A percentile compares a stretch with the other conserved stretches of the same genome.
phyloP scores from a whole-genome alignment of 495 filamentous ascomycete genomes.

The Penicillium lagena region DNA sequence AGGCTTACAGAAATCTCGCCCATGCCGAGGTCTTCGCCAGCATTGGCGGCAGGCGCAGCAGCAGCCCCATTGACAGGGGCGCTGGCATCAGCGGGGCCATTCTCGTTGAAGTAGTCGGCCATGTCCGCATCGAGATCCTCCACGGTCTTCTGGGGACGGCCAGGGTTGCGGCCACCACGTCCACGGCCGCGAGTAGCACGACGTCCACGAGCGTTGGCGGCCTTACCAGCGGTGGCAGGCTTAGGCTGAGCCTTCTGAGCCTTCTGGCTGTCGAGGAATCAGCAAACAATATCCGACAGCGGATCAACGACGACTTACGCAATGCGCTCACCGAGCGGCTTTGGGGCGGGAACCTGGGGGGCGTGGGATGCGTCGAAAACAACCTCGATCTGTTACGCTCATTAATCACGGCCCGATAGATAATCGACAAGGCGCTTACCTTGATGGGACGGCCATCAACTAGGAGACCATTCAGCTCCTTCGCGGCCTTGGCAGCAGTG shows the following conservation, averaged over 20 bases:
- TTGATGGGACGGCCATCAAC: conserved; percentile 90
- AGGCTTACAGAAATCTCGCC: conserved; percentile 44
- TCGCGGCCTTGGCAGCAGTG: conserved; percentile 73
- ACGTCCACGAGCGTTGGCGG: conserved; percentile 22
- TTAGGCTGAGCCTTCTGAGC: conserved; percentile 78
- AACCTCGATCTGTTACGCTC: conserved; percentile 67
- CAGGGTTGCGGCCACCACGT: conserved; percentile 43
- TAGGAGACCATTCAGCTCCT: conserved; percentile 75
- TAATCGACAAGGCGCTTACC: conserved; percentile 38
- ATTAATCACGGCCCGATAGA: conserved; percentile 13
- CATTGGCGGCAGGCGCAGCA: conserved; percentile 28
- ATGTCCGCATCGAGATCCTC: conserved; percentile 94
- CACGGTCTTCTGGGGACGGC: conserved; percentile 72
- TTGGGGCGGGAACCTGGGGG: conserved; percentile 55
- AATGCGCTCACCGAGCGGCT: conserved; percentile 82
- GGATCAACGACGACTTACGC: conserved; percentile 42
- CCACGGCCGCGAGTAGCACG: conserved; percentile 23
- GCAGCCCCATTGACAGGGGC: conserved; percentile 38
- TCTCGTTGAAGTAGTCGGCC: conserved; percentile 73
- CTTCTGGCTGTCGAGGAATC: conserved; percentile 48
- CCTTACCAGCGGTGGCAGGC: conserved; percentile 68
- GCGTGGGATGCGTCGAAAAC: conserved; percentile 71
- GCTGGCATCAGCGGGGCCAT: conserved; percentile 27
- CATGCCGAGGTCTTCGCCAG: conserved; percentile 43
- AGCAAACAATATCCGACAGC: conserved; percentile 1